Percentiles rank a stretch among this genome's conserved stretches.
Conservation (phyloP, 352 stramenopile genomes). For the Globisporangium emineosum region DNA sequence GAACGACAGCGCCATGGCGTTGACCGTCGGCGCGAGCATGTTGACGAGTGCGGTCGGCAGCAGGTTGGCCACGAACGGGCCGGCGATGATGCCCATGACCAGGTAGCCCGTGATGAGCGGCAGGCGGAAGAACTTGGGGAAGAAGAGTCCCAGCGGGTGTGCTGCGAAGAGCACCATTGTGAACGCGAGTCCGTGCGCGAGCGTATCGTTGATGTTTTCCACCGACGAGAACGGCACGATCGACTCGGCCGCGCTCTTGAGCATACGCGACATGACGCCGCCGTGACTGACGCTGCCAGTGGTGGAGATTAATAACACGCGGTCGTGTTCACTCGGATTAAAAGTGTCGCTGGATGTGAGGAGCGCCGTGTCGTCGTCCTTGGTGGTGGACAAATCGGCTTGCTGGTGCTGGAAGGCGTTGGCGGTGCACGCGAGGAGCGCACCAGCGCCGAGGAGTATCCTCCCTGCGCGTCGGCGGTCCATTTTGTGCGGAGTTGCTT, state of each 20-base stretch:
- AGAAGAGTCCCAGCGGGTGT: constrained; percentile 56
- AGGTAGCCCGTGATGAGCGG: constrained; percentile 68
- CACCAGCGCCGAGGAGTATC: constrained; percentile 4
- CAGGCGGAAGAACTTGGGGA: constrained; percentile 51
- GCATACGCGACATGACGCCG: constrained; percentile 11
- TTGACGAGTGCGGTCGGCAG: constrained; percentile 33
- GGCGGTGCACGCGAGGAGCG: not conserved
- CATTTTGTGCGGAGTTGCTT: not conserved
- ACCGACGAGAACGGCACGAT: constrained; percentile 42
- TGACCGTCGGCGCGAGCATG: constrained; percentile 52
- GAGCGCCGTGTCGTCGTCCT: not conserved
- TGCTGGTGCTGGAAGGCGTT: not conserved
- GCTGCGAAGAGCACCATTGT: constrained; percentile 53
- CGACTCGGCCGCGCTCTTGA: constrained; percentile 22
- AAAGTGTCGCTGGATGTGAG: not conserved
- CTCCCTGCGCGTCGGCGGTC: not conserved
- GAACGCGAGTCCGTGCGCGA: constrained; percentile 46
- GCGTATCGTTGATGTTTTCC: constrained; percentile 38
- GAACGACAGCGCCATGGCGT: constrained; percentile 62
- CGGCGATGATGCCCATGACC: constrained; percentile 50
- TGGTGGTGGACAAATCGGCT: not conserved
- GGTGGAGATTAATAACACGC: constrained; percentile 7
- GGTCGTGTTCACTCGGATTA: not conserved
- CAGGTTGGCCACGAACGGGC: constrained; percentile 53
- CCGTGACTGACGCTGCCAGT: not conserved